These are phyloP conservation scores for Mycena vitilis DNA, from an alignment of 768 basidiomycete species.

Conservation along the genomic window DNA sequence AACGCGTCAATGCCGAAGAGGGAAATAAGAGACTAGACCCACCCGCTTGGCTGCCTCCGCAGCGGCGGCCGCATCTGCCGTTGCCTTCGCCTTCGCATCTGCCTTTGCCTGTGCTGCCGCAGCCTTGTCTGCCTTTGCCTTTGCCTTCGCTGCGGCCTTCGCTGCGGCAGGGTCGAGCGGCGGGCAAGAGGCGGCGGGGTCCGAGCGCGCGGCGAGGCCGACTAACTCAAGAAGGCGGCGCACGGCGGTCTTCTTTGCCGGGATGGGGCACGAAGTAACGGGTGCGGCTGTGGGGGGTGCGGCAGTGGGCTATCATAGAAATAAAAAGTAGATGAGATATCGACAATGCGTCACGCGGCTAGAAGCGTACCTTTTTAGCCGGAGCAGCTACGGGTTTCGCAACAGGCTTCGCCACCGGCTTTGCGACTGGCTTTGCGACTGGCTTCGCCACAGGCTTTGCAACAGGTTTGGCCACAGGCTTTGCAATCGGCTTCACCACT, in stretches of 20 bases:
- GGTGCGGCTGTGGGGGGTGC: not conserved
- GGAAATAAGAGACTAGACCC: not conserved
- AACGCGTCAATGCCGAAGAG: not conserved
- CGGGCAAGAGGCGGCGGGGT: constrained; percentile 8
- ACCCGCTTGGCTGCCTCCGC: constrained; percentile 25
- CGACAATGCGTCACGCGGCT: too few species aligned
- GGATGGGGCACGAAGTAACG: constrained; percentile 8
- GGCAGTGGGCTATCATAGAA: not conserved
- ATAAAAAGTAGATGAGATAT: too few species aligned
- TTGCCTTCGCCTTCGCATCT: not conserved
- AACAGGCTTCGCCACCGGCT: constrained; percentile 1
- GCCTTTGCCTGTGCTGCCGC: not conserved
- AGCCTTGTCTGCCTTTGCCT: constrained; percentile 14
- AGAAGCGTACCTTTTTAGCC: too few species aligned
- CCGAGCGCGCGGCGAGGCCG: constrained; percentile 15
- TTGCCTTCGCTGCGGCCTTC: constrained; percentile 9
- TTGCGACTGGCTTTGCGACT: not conserved
- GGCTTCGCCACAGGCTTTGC: not conserved
- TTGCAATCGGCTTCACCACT: not conserved
- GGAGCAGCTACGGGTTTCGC: not conserved
- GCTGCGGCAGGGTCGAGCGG: constrained; percentile 6
- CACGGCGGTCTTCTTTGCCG: constrained; percentile 7
- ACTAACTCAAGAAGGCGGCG: constrained; percentile 31
- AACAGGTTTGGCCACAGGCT: not conserved
- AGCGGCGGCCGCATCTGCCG: not conserved